Base-by-base conservation (phyloP, 306 rosid genomes). In the Alnus rubra region DNA sequence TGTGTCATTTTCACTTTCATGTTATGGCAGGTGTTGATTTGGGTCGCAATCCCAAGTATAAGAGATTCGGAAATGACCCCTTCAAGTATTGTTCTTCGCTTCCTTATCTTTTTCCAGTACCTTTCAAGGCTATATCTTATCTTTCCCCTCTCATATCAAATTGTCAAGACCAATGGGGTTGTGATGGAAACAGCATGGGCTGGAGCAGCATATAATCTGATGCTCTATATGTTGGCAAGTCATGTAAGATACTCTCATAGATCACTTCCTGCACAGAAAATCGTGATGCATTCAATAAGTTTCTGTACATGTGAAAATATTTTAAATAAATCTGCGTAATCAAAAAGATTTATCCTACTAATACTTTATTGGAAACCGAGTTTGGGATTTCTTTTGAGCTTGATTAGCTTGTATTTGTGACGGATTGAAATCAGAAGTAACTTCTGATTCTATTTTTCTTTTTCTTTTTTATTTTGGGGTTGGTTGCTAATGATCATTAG, bases 141-240 rank as follows among this genome's bases (percentile, higher is more conserved):
- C 75, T 84, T 84, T 76, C 95, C 91, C 33, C 77, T 90, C 13
- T 85, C 91, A 39, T 81, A 84, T 44, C 81, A 87, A 77, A 90
- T 90, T 63, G 33, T 72, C 65, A 84, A 87, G 73, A 84, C 90
- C 23, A 88, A 80, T 33, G 92, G 95, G 31, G 84, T 88, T 9
- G 74, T 88, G 84, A 87, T 87, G 90, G 90, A 87, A 73, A 89
- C 88, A 52, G 89, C 93, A 37, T 89, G 93, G 93, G 90, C 89
- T 30, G 93, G 93, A 13, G 93, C 90, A 68, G 90, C 88, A 59
- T 89, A 85, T 78, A 83, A 89, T 79, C 81, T 89, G 73, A 87
- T 69, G 55, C 93, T 89, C 30, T 89, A 83, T 69, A 87, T 87
- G 93, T 77, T 89, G 23, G 90, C 93, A 74, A 89, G 90, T 78